Conservation (phyloP, 2,329 filamentous ascomycete genomes). For the Cladosporium sp. region DNA sequence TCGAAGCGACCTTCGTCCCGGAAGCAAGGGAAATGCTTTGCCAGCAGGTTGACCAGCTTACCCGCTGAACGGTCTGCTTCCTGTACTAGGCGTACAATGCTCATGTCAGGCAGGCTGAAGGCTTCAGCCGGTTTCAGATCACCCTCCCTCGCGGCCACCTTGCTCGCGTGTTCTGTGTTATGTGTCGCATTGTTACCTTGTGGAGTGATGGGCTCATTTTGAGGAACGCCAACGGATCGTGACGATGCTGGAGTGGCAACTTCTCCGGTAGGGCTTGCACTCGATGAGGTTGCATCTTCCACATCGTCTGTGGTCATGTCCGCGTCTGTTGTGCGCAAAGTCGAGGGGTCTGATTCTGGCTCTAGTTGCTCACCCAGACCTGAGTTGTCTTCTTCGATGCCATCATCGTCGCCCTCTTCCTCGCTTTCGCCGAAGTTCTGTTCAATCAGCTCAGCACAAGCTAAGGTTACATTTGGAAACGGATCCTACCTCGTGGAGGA, state of each 20-base stretch:
- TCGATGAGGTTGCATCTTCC: background rate
- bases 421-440: no score
- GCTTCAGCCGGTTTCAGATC: slow-evolving; percentile 3
- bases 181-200: background rate
- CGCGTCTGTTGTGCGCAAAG: background rate
- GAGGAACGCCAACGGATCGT: background rate
- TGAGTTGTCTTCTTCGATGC: background rate
- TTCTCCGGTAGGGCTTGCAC: background rate
- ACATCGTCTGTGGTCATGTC: background rate
- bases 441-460: no score
- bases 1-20: slow-evolving; percentile 75
- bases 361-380: background rate
- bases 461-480: background rate
- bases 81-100: slow-evolving; percentile 67
- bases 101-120: slow-evolving; percentile 32
- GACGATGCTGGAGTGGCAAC: slow-evolving; percentile 2
- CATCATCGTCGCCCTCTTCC: background rate
- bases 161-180: background rate
- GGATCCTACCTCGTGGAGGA: slow-evolving; percentile 55
- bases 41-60: slow-evolving; percentile 78
- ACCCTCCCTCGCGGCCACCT: background rate
- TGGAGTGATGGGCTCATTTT: background rate
- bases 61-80: slow-evolving; percentile 77
- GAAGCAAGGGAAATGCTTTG: slow-evolving; percentile 79
- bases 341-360: background rate